Percentiles rank a stretch among this genome's conserved stretches.
Evolutionary conservation across 164 flowering plant genomes (phyloP).

Genomic region (Liquidambar formosana): DNA sequence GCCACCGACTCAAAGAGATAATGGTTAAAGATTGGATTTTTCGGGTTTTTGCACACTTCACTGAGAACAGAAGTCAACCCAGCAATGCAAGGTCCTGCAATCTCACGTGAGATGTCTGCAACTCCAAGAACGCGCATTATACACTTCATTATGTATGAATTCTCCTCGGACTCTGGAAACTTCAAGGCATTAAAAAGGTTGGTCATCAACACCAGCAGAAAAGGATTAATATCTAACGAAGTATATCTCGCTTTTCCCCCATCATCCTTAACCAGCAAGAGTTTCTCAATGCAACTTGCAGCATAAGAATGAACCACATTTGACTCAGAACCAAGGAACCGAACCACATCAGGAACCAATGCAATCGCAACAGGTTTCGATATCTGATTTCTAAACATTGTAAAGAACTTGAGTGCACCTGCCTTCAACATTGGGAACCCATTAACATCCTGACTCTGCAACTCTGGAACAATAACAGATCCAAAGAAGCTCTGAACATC

Average conservation of each 20-base stretch:
- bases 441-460: slow-evolving; percentile 72
- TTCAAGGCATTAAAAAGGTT: slow-evolving; percentile 75
- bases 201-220: slow-evolving; percentile 54
- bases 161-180: slow-evolving; percentile 88
- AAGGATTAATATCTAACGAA: slow-evolving; percentile 62
- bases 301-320: slow-evolving; percentile 98
- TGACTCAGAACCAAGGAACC: slow-evolving; percentile 73
- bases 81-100: slow-evolving; percentile 69
- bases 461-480: slow-evolving; percentile 74
- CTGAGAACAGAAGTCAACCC: slow-evolving; percentile 62
- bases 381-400: slow-evolving; percentile 72
- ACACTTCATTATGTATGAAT: slow-evolving; percentile 88
- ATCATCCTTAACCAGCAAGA: slow-evolving; percentile 83
- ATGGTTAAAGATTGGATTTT: slow-evolving; percentile 83
- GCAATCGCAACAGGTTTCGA: slow-evolving; percentile 55
- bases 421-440: slow-evolving; percentile 86
- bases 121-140: slow-evolving; percentile 88
- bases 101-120: slow-evolving; percentile 64
- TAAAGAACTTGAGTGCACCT: slow-evolving; percentile 85
- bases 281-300: slow-evolving; percentile 90
- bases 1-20: slow-evolving; percentile 91
- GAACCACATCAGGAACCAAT: slow-evolving; percentile 65
- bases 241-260: slow-evolving; percentile 60
- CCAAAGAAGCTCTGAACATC: slow-evolving; percentile 73
- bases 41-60: slow-evolving; percentile 84